Percentiles rank a stretch among this genome's conserved stretches.
phyloP scores from a whole-genome alignment of 2,329 filamentous ascomycete genomes.

The Dactylella cylindrospora region DNA sequence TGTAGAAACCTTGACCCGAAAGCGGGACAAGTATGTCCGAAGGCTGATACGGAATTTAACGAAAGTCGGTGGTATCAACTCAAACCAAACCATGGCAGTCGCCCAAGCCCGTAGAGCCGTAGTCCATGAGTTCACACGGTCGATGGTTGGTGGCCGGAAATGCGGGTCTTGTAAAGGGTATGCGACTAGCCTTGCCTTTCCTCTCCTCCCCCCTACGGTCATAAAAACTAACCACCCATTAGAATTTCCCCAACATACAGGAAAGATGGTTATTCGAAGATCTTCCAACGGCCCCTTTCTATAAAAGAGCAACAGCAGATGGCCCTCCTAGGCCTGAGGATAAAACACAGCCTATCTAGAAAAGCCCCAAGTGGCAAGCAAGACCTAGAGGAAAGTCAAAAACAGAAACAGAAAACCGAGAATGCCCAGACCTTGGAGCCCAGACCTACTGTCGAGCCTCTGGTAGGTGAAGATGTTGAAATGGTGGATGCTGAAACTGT shows the following conservation, averaged over 20 bases:
- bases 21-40: constrained; percentile 68
- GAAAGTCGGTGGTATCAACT: constrained; percentile 53
- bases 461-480: constrained; percentile 55
- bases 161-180: constrained; percentile 67
- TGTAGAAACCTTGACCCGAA: constrained; percentile 60
- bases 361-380: constrained; percentile 10
- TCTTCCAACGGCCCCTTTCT: constrained; percentile 79
- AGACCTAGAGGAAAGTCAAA: background rate
- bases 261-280: constrained; percentile 88
- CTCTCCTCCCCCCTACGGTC: constrained; percentile 3
- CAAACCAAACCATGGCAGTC: constrained; percentile 79
- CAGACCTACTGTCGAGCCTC: constrained; percentile 52
- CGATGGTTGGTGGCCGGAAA: constrained; percentile 57
- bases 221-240: constrained; percentile 52
- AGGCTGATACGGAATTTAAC: constrained; percentile 62
- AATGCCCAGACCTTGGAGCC: constrained; percentile 69
- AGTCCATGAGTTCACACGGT: constrained; percentile 70
- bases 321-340: constrained; percentile 60
- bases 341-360: constrained; percentile 42
- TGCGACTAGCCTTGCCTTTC: constrained; percentile 45
- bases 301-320: constrained; percentile 76
- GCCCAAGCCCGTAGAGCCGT: constrained; percentile 73
- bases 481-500: constrained; percentile 61
- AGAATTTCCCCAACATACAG: constrained; percentile 79
- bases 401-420: constrained; percentile 53